Conservation (phyloP, 1,284 basidiomycete genomes). For the Grifola frondosa region DNA sequence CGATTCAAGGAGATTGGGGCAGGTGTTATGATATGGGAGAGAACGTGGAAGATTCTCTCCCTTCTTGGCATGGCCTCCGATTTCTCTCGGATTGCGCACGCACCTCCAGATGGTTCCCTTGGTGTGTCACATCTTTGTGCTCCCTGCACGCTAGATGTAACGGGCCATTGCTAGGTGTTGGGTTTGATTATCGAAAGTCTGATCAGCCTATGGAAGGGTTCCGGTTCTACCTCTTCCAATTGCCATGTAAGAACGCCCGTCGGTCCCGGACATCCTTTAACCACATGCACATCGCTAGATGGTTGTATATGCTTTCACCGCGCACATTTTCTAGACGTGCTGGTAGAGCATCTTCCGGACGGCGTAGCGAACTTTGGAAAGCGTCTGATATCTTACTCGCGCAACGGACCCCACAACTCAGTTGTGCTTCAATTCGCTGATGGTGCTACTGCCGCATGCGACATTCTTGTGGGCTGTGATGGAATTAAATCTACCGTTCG, state of each 20-base stretch:
- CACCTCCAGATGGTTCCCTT: conserved; percentile 37
- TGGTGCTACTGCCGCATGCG: conserved; percentile 38
- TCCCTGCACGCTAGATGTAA: background rate
- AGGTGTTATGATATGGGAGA: conserved; percentile 47
- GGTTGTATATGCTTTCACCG: conserved; percentile 45
- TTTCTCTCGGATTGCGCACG: conserved; percentile 43
- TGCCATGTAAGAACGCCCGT: conserved; percentile 35
- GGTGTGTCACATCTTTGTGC: conserved; percentile 23
- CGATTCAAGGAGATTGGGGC: conserved; percentile 51
- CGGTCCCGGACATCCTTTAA: background rate
- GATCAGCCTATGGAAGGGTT: conserved; percentile 39
- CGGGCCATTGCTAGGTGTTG: conserved; percentile 33
- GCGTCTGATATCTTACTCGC: conserved; percentile 35
- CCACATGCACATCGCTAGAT: conserved; percentile 24
- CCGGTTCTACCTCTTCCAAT: conserved; percentile 37
- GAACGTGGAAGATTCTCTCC: conserved; percentile 44
- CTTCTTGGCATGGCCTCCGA: conserved; percentile 39
- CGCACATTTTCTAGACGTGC: conserved; percentile 46
- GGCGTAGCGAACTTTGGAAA: conserved; percentile 44
- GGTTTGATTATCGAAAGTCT: conserved; percentile 45
- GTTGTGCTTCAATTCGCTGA: conserved; percentile 36
- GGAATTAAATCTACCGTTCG: conserved; percentile 53
- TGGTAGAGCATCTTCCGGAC: conserved; percentile 40
- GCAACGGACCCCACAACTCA: conserved; percentile 5
- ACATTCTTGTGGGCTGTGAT: conserved; percentile 49